Conservation (phyloP, 768 basidiomycete species). For the Tylopilus intermedius region DNA sequence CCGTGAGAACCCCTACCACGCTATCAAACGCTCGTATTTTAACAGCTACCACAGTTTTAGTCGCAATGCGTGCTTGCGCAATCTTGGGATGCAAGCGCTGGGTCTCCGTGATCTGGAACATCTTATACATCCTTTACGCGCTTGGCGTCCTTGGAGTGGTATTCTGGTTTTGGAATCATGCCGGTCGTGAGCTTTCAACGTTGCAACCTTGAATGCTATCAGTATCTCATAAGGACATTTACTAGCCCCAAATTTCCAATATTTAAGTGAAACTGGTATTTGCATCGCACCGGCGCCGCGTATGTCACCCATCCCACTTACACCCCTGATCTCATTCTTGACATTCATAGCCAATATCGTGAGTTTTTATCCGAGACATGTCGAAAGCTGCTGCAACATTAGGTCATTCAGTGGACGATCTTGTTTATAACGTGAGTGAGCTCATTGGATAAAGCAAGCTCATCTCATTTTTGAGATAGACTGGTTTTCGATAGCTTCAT, state of each 20-base stretch:
- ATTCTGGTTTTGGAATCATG: background rate
- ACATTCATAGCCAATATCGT: constrained; percentile 3
- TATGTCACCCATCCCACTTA: constrained; percentile 4
- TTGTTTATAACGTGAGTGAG: constrained; percentile 12
- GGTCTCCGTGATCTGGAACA: background rate
- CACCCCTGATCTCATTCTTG: background rate
- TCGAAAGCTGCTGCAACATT: background rate
- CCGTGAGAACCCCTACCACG: constrained; percentile 8
- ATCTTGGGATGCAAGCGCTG: constrained; percentile 14
- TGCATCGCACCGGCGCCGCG: constrained; percentile 6
- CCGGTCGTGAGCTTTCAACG: background rate
- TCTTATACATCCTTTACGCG: constrained; percentile 12
- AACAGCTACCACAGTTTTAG: constrained; percentile 14
- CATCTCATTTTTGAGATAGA: constrained; percentile 5
- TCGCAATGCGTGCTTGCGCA: constrained; percentile 23
- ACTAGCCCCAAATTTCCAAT: constrained; percentile 1
- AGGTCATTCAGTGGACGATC: constrained; percentile 13
- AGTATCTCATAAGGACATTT: background rate
- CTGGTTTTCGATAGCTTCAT: constrained; percentile 13
- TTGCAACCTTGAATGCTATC: background rate
- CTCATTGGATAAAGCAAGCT: background rate
- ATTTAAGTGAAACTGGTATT: constrained; percentile 12
- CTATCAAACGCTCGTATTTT: background rate
- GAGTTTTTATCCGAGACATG: background rate
- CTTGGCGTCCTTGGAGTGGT: background rate